Evolutionary conservation across 345 rosid species (phyloP), one percentile per base, ranked within the genome.

Genomic region (Pistacia integerrima): DNA sequence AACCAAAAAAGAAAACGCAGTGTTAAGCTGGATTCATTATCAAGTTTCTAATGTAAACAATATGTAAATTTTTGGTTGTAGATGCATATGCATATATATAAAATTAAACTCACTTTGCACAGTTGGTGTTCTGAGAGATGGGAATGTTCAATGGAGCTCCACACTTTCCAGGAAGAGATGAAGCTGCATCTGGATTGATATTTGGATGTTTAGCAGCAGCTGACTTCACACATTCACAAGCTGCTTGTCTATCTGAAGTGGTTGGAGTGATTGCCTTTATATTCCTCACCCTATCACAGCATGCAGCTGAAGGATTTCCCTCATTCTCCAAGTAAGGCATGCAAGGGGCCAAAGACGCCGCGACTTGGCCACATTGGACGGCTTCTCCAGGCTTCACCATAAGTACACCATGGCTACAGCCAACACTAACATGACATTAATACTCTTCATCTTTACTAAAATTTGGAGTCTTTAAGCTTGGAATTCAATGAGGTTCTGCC

Each of bases 221-320:
- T 10, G 56, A 17, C 33, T 66, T 44, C 33, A 66, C 54, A 66
- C 69, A 44, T n/a, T 66, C 69, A 44, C 69, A 66, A 66, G 69
- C 69, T 8, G 36, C 36, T 33, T 18, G 18, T 46, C 56, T 46
- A 6, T 67, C 70, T 0, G 8, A n/a, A 11, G 36, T 46, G 3
- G 69, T 46, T 46, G 55, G 56, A 11, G 36, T 46, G 70, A 67
- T 67, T 13, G 56, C 3, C 70, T 67, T 12, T 17, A 67, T 52
- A 22, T 67, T 46, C 36, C 48, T 46, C n/a, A 46, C 11, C 5
- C 55, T n/a, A 4, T 67, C 17, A 46, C 70, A 67, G 36, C 70
- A 67, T 5, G 30, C 55, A 5, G 54, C 18, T 2, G 36, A 22
- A 67, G 55, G 70, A 17, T 16, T 67, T 30, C 56, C 70, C 5